Conservation (phyloP, 371 early-diverging fungal species). For the Mortierella sp. region DNA sequence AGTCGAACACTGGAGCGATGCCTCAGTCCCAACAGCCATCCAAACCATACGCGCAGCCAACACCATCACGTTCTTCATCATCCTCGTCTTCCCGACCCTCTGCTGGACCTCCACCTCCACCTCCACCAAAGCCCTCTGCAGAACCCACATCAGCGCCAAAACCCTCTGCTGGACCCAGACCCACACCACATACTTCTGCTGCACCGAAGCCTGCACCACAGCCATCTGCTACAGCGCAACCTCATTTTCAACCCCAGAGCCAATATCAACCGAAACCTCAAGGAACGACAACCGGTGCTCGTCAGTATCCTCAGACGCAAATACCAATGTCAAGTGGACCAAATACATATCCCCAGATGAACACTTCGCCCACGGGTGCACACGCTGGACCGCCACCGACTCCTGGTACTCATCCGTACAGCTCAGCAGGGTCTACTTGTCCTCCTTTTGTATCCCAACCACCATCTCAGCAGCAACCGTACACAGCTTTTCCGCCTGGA, state of each 20-base stretch:
- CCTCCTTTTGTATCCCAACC: neutral
- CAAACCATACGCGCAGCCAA: neutral
- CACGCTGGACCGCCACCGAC: neutral
- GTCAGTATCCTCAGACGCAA: conserved; percentile 8
- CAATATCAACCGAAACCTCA: conserved; percentile 14
- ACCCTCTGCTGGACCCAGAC: neutral
- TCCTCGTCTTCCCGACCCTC: neutral
- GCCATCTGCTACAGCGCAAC: conserved; percentile 2
- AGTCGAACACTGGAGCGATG: neutral
- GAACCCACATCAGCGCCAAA: neutral
- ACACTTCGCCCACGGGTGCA: neutral
- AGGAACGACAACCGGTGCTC: conserved; percentile 2
- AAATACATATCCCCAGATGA: neutral
- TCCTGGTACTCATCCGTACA: neutral
- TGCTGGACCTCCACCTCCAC: neutral
- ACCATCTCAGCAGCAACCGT: conserved; percentile 1
- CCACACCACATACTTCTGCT: neutral
- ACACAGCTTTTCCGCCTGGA: conserved; percentile 2
- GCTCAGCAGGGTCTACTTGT: neutral
- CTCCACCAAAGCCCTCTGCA: neutral
- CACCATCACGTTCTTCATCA: conserved; percentile 3
- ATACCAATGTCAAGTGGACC: conserved; percentile 3
- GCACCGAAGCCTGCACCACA: neutral
- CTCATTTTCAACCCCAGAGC: conserved; percentile 1
- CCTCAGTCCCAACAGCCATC: neutral